Percentiles rank a stretch among this genome's conserved stretches.
These are phyloP conservation scores for Russula sp. DNA, from an alignment of 768 basidiomycete species.

Conservation along the genomic window DNA sequence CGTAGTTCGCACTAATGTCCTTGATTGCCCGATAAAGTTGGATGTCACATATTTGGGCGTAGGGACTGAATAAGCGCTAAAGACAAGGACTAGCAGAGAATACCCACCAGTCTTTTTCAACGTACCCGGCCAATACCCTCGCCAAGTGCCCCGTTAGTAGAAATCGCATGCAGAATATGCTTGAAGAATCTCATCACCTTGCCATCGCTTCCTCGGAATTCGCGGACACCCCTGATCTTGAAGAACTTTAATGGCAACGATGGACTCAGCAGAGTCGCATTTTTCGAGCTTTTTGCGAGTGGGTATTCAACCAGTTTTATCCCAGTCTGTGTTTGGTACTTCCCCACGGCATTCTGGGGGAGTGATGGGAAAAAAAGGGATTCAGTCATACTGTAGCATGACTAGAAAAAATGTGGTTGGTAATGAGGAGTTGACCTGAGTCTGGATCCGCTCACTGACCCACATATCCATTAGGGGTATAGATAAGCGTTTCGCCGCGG, in stretches of 20 bases:
- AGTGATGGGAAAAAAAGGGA: background rate
- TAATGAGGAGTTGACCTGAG: background rate
- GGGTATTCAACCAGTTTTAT: background rate
- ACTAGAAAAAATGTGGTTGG: background rate
- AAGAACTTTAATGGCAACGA: background rate
- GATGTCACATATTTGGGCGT: background rate
- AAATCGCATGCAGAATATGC: background rate
- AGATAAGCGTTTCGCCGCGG: too few relatives aligned
- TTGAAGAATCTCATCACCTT: background rate
- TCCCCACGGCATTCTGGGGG: background rate
- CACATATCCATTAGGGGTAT: too few relatives aligned
- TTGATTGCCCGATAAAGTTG: background rate
- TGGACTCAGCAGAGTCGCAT: background rate
- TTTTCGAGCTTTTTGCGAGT: background rate
- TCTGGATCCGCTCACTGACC: background rate
- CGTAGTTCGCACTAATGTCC: background rate
- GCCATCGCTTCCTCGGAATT: background rate
- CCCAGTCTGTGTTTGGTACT: background rate
- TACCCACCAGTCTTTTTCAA: background rate
- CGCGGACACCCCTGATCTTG: background rate
- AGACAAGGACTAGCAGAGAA: too few relatives aligned
- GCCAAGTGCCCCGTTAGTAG: background rate
- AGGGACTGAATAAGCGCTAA: background rate
- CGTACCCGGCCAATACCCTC: background rate
- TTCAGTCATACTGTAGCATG: background rate